Conservation (phyloP, 2,329 filamentous ascomycete species). For the Ilyonectria sp. region DNA sequence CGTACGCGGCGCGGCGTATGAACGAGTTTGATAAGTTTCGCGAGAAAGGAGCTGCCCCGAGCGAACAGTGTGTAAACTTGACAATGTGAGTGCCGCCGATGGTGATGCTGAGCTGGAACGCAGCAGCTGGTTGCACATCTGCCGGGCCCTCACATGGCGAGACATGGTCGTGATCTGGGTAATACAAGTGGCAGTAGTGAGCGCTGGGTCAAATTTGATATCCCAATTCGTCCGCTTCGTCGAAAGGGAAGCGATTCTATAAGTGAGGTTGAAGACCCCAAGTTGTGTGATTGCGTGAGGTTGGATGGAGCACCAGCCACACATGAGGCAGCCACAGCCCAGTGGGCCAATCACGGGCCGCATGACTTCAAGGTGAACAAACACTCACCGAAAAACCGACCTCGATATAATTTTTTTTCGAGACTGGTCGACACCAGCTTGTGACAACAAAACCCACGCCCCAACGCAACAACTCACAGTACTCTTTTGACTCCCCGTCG, state of each 20-base stretch:
- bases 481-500: neutral
- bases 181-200: neutral
- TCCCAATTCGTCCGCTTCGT: neutral
- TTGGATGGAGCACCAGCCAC: conserved; percentile 34
- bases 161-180: conserved; percentile 12
- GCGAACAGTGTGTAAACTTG: conserved; percentile 5
- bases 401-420: conserved; percentile 30
- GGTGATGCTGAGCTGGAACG: conserved; percentile 13
- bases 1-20: conserved; percentile 38
- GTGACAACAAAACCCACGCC: conserved; percentile 33
- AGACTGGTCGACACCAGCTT: conserved; percentile 17
- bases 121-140: conserved; percentile 28
- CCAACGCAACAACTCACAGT: conserved; percentile 20
- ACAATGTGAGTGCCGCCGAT: conserved; percentile 1
- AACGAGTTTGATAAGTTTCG: conserved; percentile 31
- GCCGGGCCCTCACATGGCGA: conserved; percentile 17
- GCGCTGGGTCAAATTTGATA: neutral
- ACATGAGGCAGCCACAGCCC: conserved; percentile 18
- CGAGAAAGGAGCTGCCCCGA: conserved; percentile 5
- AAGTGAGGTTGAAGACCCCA: conserved; percentile 18
- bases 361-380: conserved; percentile 19
- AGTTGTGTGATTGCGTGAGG: conserved; percentile 25
- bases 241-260: conserved; percentile 4
- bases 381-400: conserved; percentile 37
- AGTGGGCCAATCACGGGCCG: conserved; percentile 40